These are phyloP conservation scores for Didymella segeticola DNA, from an alignment of 2,329 filamentous ascomycete genomes.

Conservation along the genomic window DNA sequence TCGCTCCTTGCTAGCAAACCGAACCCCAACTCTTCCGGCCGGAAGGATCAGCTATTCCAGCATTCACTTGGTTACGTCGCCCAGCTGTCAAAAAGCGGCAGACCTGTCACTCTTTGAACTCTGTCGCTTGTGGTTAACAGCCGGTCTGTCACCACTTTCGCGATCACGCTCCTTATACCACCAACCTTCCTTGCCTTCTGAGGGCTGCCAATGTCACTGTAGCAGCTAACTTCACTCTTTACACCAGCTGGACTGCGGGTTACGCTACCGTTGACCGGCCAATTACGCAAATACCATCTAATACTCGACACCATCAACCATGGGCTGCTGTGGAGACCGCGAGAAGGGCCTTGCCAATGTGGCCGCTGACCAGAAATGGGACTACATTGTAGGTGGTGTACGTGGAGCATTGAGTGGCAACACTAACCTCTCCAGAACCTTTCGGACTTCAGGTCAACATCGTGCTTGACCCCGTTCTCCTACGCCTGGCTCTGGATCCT, in stretches of 20 bases:
- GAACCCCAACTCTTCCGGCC: slow-evolving; percentile 18
- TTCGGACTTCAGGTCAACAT: slow-evolving; percentile 81
- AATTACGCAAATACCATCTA: slow-evolving; percentile 29
- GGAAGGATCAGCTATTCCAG: slow-evolving; percentile 16
- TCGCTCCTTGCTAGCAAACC: slow-evolving; percentile 27
- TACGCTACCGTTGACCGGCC: slow-evolving; percentile 45
- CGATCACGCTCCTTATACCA: slow-evolving; percentile 21
- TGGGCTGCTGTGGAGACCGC: slow-evolving; percentile 49
- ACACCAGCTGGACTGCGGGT: slow-evolving; percentile 47
- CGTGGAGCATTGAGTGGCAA: neutral
- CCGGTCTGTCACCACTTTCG: slow-evolving; percentile 47
- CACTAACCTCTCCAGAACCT: slow-evolving; percentile 50
- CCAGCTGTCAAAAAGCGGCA: slow-evolving; percentile 26
- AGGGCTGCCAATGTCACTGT: slow-evolving; percentile 34
- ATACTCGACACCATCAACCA: slow-evolving; percentile 33
- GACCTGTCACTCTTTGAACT: slow-evolving; percentile 39
- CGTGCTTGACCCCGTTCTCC: slow-evolving; percentile 77
- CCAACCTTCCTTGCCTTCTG: slow-evolving; percentile 3
- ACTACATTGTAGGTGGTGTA: slow-evolving; percentile 76
- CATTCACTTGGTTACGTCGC: slow-evolving; percentile 24
- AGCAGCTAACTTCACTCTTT: slow-evolving; percentile 41
- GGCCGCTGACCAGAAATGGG: slow-evolving; percentile 71
- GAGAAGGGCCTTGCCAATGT: slow-evolving; percentile 47
- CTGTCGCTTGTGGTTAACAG: slow-evolving; percentile 45
- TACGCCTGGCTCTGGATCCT: slow-evolving; percentile 87